phyloP scores from a whole-genome alignment of 768 basidiomycete species.

The Tulasnella sp. region DNA sequence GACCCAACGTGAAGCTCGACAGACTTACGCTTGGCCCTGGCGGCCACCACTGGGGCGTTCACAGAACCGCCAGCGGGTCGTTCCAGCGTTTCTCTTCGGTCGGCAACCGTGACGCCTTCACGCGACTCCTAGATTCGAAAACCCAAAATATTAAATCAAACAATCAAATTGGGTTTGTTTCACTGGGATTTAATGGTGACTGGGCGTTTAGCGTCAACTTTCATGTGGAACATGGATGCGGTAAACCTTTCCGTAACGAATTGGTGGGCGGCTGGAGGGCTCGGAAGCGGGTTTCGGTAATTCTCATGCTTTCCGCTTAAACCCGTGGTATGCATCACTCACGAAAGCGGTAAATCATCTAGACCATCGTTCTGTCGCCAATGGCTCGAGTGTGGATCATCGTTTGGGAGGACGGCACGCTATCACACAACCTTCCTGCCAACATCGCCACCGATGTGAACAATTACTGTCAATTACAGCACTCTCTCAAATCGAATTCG shows the following conservation, averaged over 20 bases:
- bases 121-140: not conserved
- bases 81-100: not conserved
- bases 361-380: not conserved
- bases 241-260: not conserved
- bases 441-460: not conserved
- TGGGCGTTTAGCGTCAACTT: not conserved
- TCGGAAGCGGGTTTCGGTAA: not conserved
- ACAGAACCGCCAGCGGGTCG: not conserved
- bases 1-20: not conserved
- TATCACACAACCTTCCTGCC: not conserved
- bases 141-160: not conserved
- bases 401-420: constrained; percentile 5
- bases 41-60: constrained; percentile 2
- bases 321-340: not conserved
- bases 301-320: not conserved
- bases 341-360: not conserved
- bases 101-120: not conserved
- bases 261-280: not conserved
- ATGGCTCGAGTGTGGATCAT: constrained; percentile 4
- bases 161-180: not conserved
- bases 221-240: not conserved
- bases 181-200: not conserved
- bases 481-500: not conserved
- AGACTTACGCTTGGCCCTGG: constrained; percentile 16
- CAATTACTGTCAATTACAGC: not conserved